Conservation (phyloP, 2,329 filamentous ascomycete genomes). For the Tolypocladium paradoxum region DNA sequence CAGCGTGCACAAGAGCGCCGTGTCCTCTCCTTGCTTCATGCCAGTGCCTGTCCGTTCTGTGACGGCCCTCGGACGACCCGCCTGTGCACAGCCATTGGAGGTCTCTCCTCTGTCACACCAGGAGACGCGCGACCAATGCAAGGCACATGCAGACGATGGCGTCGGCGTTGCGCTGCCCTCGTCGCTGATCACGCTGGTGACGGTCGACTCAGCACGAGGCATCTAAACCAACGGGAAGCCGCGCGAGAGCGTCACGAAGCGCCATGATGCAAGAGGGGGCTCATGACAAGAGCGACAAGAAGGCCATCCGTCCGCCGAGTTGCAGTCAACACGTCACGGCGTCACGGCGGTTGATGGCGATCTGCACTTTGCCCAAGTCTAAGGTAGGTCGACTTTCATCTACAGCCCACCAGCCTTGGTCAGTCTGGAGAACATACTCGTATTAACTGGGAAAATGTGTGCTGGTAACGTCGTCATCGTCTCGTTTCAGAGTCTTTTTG, state of each 20-base stretch:
- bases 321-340: neutral
- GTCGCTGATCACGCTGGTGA: neutral
- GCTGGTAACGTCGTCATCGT: constrained; percentile 1
- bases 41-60: neutral
- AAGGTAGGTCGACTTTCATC: too few species aligned
- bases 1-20: constrained; percentile 12
- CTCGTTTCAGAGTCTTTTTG: constrained; percentile 2
- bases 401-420: neutral
- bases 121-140: constrained; percentile 7
- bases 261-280: neutral
- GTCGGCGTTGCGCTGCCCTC: constrained; percentile 3
- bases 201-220: neutral
- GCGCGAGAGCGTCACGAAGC: neutral
- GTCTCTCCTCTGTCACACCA: constrained; percentile 5
- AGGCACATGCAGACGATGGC: constrained; percentile 8
- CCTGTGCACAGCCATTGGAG: constrained; percentile 7
- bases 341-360: constrained; percentile 4
- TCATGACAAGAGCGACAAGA: neutral
- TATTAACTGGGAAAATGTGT: neutral
- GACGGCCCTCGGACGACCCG: constrained; percentile 3
- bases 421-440: neutral
- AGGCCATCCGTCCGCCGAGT: neutral
- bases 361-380: neutral
- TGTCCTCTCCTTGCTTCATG: constrained; percentile 2
- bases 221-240: neutral